Evolutionary conservation across 306 rosid species (phyloP).

Genomic region (Parietaria judaica): DNA sequence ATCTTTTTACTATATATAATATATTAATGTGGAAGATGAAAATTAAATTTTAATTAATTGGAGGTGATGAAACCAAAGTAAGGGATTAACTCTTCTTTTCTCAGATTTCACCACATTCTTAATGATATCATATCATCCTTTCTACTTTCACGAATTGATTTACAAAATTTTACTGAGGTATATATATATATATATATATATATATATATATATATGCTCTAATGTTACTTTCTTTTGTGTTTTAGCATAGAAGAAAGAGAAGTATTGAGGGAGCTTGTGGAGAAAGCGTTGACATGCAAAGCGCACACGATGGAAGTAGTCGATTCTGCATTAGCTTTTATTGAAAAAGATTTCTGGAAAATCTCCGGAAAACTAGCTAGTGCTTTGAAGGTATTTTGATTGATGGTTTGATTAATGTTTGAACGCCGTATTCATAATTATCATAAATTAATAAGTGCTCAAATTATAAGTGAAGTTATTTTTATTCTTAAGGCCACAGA

Average conservation of each 20-base stretch:
- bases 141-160: too few relatives aligned
- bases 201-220: neutral
- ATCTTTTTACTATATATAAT: too few relatives aligned
- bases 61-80: too few relatives aligned
- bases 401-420: slow-evolving; percentile 6
- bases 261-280: slow-evolving; percentile 44
- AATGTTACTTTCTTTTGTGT: slow-evolving; percentile 9
- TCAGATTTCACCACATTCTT: too few relatives aligned
- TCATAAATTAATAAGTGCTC: neutral
- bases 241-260: slow-evolving; percentile 72
- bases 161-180: too few relatives aligned
- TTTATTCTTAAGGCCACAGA: slow-evolving; percentile 50
- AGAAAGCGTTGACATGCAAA: slow-evolving; percentile 55
- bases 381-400: slow-evolving; percentile 55
- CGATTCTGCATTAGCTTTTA: slow-evolving; percentile 34
- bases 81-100: too few relatives aligned
- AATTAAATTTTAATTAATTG: too few relatives aligned
- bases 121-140: too few relatives aligned
- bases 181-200: too few relatives aligned
- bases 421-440: slow-evolving; percentile 3
- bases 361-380: slow-evolving; percentile 42
- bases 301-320: slow-evolving; percentile 46
- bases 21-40: too few relatives aligned
- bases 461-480: slow-evolving; percentile 18
- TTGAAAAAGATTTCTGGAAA: slow-evolving; percentile 35